Evolutionary conservation across 1,284 basidiomycete species (phyloP), one percentile per base, ranked within the genome.

Genomic region (Caloboletus firmus): DNA sequence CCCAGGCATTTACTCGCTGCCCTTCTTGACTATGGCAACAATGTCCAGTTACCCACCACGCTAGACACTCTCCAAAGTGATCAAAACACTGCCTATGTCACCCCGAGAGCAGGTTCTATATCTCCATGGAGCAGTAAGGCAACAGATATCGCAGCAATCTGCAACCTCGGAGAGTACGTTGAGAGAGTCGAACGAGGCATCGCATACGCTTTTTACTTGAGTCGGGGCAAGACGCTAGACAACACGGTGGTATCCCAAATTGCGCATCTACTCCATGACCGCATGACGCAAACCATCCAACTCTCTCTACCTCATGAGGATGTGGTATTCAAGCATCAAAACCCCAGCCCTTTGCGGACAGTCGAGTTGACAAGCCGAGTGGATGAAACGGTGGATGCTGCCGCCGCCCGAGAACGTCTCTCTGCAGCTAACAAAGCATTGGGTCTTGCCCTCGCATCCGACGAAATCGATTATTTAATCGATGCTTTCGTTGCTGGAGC

Each of bases 91-190:
- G 73, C 85, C 30, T 95, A 85, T 68, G 83, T 95, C 36, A 74
- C 90, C 10, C 94, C 94, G n/a, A 77, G 94, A 57, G 79, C 79
- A 11, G 89, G 87, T 4, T 88, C 89, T 32, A 87, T 94, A 68
- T 92, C 90, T 20, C 92, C 96, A 1, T 98, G 96, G 96, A 97
- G 95, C 9, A 95, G 91, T 74, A 98, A 98, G 74, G 96, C 96
- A 3, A 97, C 95, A 2, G 95, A 98, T 68, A 98, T 98, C 56
- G 83, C 93, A n/a, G 74, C 77, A 22, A 85, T 95, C 58, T 98
- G 96, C 74, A 88, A 86, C 47, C 82, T 98, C 8, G 82, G 78
- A 10, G 68, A 75, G 5, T 76, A 85, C 55, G 77, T 98, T 48
- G 79, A 86, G 59, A 83, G 96, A 43, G 74, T 98, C 54, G 96